phyloP scores from a whole-genome alignment of 2,329 filamentous ascomycete genomes.

The Thermoascus crustaceus region DNA sequence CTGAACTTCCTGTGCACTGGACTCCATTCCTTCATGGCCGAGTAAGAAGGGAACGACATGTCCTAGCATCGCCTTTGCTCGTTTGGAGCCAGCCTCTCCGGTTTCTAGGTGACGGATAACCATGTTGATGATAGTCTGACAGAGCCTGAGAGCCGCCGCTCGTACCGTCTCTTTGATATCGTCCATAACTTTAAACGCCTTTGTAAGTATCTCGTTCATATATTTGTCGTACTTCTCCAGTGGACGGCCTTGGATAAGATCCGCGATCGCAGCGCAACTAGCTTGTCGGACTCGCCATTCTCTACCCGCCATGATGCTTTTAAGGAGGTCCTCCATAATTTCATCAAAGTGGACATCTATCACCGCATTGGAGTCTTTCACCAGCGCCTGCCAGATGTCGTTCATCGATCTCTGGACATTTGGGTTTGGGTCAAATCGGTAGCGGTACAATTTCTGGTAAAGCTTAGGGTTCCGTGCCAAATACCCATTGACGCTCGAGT shows the following conservation, averaged over 20 bases:
- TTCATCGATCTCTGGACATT: slow-evolving; percentile 96
- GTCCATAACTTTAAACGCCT: slow-evolving; percentile 83
- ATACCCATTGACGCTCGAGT: slow-evolving; percentile 62
- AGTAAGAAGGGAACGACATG: slow-evolving; percentile 85
- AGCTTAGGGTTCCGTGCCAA: slow-evolving; percentile 80
- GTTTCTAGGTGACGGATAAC: slow-evolving; percentile 80
- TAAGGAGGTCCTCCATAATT: slow-evolving; percentile 80
- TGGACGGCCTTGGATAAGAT: slow-evolving; percentile 74
- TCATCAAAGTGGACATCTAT: slow-evolving; percentile 76
- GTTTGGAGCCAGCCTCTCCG: slow-evolving; percentile 54
- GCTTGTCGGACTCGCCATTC: slow-evolving; percentile 94
- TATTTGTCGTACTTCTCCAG: slow-evolving; percentile 73
- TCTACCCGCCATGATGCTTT: slow-evolving; percentile 68
- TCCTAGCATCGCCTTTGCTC: slow-evolving; percentile 70
- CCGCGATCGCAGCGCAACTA: slow-evolving; percentile 80
- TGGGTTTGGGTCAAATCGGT: slow-evolving; percentile 87
- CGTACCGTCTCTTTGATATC: slow-evolving; percentile 92
- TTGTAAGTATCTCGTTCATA: slow-evolving; percentile 75
- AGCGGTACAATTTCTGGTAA: slow-evolving; percentile 89
- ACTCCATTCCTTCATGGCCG: slow-evolving; percentile 82
- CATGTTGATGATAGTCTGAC: slow-evolving; percentile 73
- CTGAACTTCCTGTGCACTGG: slow-evolving; percentile 78
- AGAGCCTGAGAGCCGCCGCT: slow-evolving; percentile 69
- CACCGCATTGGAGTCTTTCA: slow-evolving; percentile 72
- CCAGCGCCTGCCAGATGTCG: slow-evolving; percentile 93